These are phyloP conservation scores for Aegilops speltoides DNA, from an alignment of 176 grass and related monocot species.

Conservation along the genomic window DNA sequence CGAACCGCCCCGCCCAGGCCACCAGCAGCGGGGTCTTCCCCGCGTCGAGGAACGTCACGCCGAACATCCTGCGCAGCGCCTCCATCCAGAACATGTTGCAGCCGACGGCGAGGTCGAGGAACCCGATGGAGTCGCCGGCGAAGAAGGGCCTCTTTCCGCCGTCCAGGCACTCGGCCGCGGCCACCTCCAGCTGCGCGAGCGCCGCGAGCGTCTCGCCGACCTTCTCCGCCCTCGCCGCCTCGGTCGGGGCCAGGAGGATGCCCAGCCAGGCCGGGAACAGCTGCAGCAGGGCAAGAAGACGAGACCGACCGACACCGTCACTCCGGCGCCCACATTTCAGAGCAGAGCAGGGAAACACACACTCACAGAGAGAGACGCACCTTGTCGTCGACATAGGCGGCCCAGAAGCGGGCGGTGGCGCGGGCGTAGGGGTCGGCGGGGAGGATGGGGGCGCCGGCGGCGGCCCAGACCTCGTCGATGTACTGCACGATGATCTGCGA, in stretches of 20 bases:
- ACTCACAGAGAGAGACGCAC: not conserved
- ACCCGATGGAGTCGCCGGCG: constrained; percentile 12
- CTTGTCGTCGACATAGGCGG: constrained; percentile 26
- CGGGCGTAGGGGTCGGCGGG: not conserved
- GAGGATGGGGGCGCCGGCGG: not conserved
- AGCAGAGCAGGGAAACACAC: not conserved
- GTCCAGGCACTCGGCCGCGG: constrained; percentile 10
- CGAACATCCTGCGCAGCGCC: not conserved
- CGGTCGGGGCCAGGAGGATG: not conserved
- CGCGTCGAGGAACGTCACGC: not conserved
- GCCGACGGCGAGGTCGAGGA: constrained; percentile 5
- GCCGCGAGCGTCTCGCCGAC: not conserved
- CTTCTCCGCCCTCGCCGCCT: constrained; percentile 21
- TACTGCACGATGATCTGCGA: not conserved
- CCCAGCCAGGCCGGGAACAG: not conserved
- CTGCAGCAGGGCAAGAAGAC: not conserved
- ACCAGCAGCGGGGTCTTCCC: not conserved
- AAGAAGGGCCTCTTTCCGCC: constrained; percentile 23
- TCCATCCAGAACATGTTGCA: not conserved
- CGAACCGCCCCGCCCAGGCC: not conserved
- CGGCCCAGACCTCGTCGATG: not conserved
- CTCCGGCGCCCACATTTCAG: too few relatives aligned
- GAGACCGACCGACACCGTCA: not conserved
- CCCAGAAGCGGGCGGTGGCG: not conserved
- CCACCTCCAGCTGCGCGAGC: constrained; percentile 20